Conservation (phyloP, 1,139 yeast species). For the Geotrichum macrosporum region DNA sequence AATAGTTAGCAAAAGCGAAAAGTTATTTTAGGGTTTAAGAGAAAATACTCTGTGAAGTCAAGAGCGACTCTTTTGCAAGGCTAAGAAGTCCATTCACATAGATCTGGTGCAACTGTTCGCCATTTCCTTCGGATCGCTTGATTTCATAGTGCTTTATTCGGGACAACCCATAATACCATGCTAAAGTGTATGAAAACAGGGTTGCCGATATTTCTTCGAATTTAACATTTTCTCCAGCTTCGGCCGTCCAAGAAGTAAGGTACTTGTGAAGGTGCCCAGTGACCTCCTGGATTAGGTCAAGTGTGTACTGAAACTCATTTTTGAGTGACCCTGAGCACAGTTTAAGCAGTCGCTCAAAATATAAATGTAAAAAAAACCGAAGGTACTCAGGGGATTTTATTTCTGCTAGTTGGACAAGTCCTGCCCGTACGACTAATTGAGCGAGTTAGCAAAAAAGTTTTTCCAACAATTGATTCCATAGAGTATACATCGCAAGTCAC, state of each 20-base stretch:
- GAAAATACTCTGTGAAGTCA: not conserved
- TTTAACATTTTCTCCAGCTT: not conserved
- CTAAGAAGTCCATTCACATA: not conserved
- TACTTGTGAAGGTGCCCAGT: not conserved
- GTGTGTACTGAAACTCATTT: not conserved
- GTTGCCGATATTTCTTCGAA: not conserved
- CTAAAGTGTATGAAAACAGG: slow-evolving; percentile 2
- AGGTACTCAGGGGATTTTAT: slow-evolving; percentile 7
- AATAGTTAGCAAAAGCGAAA: not conserved
- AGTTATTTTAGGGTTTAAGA: no score
- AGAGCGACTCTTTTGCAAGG: not conserved
- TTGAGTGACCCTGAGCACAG: not conserved
- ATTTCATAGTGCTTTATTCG: not conserved
- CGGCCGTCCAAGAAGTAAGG: not conserved
- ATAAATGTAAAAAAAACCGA: slow-evolving; percentile 3
- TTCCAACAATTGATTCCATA: no score
- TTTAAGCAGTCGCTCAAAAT: slow-evolving; percentile 1
- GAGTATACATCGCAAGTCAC: no score
- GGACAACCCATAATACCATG: slow-evolving; percentile 1
- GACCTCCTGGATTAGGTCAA: not conserved
- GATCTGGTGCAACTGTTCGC: not conserved
- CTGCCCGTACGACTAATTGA: not conserved
- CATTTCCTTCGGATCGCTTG: no score
- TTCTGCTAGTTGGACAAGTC: not conserved
- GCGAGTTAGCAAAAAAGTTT: no score